These are phyloP conservation scores for Saprolegnia diclina DNA, from an alignment of 352 stramenopile species.

Conservation along the genomic window DNA sequence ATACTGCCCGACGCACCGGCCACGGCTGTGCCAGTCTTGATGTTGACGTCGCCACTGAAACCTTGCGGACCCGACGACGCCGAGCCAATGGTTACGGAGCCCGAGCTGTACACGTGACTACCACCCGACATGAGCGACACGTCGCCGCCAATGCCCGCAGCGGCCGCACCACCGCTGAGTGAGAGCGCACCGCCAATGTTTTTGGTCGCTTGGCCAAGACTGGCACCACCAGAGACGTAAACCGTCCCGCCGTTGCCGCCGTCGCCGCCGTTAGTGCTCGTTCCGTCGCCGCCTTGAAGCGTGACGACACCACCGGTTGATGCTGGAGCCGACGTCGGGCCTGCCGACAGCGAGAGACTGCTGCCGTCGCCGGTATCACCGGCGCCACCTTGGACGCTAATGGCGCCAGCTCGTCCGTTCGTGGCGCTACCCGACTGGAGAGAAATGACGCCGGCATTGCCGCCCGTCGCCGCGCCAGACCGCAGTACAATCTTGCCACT, in stretches of 20 bases:
- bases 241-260: constrained; percentile 1
- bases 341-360: not conserved
- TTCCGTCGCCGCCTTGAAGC: not conserved
- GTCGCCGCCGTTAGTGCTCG: not conserved
- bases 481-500: not conserved
- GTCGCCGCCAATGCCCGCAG: constrained; percentile 27
- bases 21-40: not conserved
- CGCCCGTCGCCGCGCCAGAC: not conserved
- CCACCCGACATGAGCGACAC: constrained; percentile 24
- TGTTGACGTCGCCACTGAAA: constrained; percentile 26
- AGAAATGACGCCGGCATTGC: not conserved
- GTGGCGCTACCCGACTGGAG: constrained; percentile 34
- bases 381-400: not conserved
- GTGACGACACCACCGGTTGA: not conserved
- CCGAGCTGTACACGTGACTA: not conserved
- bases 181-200: constrained; percentile 24
- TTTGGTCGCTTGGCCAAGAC: constrained; percentile 3
- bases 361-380: constrained; percentile 1
- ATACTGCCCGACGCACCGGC: constrained; percentile 32
- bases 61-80: constrained; percentile 17
- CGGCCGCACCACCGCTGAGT: constrained; percentile 30
- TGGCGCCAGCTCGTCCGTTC: constrained; percentile 35
- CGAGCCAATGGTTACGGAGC: constrained; percentile 10
- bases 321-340: not conserved
- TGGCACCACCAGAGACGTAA: not conserved